A percentile compares a stretch with the other conserved stretches of the same genome.
phyloP scores from a whole-genome alignment of 2,329 filamentous ascomycete species.

The Botryotinia convoluta region DNA sequence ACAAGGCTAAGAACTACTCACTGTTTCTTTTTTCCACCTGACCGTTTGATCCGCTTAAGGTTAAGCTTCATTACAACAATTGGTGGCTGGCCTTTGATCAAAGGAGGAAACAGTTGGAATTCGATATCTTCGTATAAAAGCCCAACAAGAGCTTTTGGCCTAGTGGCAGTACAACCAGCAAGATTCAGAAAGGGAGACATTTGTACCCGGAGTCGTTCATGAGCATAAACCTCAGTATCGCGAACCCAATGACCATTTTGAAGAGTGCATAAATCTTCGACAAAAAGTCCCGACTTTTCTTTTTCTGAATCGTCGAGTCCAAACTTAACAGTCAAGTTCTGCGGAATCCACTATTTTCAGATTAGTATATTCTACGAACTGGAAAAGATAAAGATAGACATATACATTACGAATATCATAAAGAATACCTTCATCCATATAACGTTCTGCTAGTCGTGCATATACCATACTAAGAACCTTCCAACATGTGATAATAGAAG shows the following conservation, averaged over 20 bases:
- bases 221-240: not conserved
- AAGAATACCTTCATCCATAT: not conserved
- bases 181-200: slow-evolving; percentile 15
- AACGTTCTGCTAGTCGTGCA: not conserved
- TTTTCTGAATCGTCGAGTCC: not conserved
- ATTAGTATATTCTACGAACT: not conserved
- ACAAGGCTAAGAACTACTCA: slow-evolving; percentile 18
- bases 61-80: slow-evolving; percentile 30
- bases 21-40: slow-evolving; percentile 28
- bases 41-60: slow-evolving; percentile 35
- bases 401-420: not conserved
- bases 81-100: slow-evolving; percentile 23
- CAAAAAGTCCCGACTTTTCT: not conserved
- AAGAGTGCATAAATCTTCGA: not conserved
- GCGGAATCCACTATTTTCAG: not conserved
- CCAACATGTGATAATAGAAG: not conserved
- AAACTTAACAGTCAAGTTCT: not conserved
- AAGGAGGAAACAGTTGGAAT: slow-evolving; percentile 33
- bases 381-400: not conserved
- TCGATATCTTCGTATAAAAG: slow-evolving; percentile 34
- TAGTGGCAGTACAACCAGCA: slow-evolving; percentile 29
- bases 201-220: not conserved
- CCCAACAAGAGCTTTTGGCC: slow-evolving; percentile 33
- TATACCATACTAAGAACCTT: not conserved
- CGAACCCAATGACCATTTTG: not conserved